These are phyloP conservation scores for Geoglossum cookeanum DNA, from an alignment of 2,329 filamentous ascomycete species.

Conservation along the genomic window DNA sequence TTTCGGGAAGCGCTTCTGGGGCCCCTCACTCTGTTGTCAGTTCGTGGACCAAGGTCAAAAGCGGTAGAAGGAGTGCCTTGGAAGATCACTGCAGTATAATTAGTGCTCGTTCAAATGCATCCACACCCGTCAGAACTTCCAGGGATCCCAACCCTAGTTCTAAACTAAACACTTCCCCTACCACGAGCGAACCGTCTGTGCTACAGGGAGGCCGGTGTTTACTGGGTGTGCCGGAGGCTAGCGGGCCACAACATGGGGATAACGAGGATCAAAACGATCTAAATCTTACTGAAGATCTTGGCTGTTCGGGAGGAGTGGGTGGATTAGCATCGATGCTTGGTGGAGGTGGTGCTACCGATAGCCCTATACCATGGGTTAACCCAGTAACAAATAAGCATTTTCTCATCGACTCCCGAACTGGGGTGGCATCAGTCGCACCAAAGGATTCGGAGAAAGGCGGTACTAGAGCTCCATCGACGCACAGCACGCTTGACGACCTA, in stretches of 20 bases:
- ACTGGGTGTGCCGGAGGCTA: background rate
- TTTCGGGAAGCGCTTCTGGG: background rate
- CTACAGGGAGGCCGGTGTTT: background rate
- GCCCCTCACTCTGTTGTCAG: background rate
- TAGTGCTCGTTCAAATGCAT: background rate
- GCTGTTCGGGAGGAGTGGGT: background rate
- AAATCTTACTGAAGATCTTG: background rate
- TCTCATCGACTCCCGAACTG: background rate
- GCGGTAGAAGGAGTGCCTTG: background rate
- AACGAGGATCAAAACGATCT: background rate
- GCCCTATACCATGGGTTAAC: background rate
- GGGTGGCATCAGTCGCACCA: background rate
- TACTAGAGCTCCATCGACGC: background rate
- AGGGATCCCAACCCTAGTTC: background rate
- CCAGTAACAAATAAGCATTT: background rate
- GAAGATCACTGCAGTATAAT: background rate
- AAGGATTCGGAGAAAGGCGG: background rate
- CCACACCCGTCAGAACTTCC: background rate
- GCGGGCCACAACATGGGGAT: background rate
- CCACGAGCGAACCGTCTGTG: background rate
- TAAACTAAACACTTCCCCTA: background rate
- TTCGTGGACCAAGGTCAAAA: constrained; percentile 1
- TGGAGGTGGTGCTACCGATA: background rate
- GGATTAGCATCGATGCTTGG: background rate
- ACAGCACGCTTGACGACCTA: background rate